A percentile compares a stretch with the other conserved stretches of the same genome.
Conservation (phyloP, 805 yeast species). For the Kodamaea kaohsiungensis region DNA sequence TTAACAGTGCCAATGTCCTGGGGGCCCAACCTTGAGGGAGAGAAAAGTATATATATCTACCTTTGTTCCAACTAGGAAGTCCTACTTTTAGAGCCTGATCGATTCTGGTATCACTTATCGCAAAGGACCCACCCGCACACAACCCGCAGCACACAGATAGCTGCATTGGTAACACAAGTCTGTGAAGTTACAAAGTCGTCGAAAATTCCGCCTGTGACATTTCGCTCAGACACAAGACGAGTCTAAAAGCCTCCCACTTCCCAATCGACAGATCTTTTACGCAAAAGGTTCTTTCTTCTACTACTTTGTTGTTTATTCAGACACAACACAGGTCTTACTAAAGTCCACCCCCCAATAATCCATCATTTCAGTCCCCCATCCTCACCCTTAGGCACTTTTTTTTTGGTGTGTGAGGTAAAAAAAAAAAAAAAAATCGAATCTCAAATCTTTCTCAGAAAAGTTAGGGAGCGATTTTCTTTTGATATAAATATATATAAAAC, state of each 20-base stretch:
- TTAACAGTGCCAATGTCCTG: constrained; percentile 1
- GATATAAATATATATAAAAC: neutral
- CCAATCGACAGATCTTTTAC: too few species aligned
- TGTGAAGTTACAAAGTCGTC: neutral
- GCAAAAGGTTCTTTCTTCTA: too few species aligned
- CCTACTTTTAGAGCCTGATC: neutral
- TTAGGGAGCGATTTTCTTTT: neutral
- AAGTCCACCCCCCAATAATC: too few species aligned
- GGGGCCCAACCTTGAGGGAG: neutral
- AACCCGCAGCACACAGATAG: neutral
- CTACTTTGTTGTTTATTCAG: too few species aligned
- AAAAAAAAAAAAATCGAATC: neutral
- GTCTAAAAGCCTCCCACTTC: too few species aligned
- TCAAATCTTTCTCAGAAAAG: neutral
- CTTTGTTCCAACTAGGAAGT: neutral
- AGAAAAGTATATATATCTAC: constrained; percentile 1
- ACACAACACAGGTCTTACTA: too few species aligned
- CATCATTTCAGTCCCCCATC: too few species aligned
- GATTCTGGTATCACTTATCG: neutral
- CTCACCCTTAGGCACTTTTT: too few species aligned
- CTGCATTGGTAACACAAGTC: neutral
- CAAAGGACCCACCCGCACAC: neutral
- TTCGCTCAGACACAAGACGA: too few species aligned
- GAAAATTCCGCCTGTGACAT: neutral
- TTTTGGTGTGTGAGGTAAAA: too few species aligned